A percentile compares a stretch with the other conserved stretches of the same genome.
These are phyloP conservation scores for Daedaleopsis nitida DNA, from an alignment of 768 basidiomycete species.

Conservation along the genomic window DNA sequence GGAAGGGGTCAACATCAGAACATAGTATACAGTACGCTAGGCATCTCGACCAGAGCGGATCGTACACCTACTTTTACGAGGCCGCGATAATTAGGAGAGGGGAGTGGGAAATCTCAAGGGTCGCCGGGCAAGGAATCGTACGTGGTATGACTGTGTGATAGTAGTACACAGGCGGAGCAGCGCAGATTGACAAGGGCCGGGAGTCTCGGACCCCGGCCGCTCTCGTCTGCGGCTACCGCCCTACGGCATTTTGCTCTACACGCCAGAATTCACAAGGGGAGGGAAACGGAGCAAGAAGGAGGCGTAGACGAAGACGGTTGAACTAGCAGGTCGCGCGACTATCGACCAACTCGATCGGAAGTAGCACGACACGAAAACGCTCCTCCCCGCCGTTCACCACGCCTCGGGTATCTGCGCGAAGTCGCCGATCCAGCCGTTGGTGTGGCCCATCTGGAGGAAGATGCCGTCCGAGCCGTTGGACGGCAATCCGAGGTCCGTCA, in stretches of 20 bases:
- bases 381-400: conserved; percentile 56
- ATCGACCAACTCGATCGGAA: too few species aligned
- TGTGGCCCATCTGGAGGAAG: conserved; percentile 73
- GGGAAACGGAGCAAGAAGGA: too few species aligned
- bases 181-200: too few species aligned
- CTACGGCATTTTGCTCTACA: too few species aligned
- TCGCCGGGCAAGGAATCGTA: neutral
- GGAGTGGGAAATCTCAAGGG: neutral
- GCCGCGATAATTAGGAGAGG: neutral
- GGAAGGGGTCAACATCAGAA: too few species aligned
- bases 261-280: too few species aligned
- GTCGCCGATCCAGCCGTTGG: conserved; percentile 77
- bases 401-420: conserved; percentile 81
- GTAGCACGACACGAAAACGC: too few species aligned
- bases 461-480: conserved; percentile 89
- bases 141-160: neutral
- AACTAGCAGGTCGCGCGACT: too few species aligned
- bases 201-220: too few species aligned
- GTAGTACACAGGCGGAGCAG: too few species aligned
- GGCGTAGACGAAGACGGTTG: too few species aligned
- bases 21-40: neutral
- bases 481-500: conserved; percentile 90
- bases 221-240: too few species aligned
- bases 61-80: conserved; percentile 9
- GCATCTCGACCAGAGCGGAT: neutral